phyloP scores from a whole-genome alignment of 192 early-diverging fungal species.

The Backusella australiensis region DNA sequence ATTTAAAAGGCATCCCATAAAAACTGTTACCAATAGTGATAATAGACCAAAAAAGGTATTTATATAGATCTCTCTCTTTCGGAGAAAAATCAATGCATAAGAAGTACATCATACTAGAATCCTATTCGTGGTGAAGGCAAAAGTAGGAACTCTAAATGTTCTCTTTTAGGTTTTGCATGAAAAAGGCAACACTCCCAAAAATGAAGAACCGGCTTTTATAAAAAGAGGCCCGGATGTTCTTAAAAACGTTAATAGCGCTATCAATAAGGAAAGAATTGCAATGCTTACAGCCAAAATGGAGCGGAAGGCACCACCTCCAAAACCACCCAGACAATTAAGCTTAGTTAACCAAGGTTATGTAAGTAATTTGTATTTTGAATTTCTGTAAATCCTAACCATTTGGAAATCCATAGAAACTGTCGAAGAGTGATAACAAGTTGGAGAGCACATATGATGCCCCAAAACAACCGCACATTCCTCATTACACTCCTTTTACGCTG shows the following conservation, averaged over 20 bases:
- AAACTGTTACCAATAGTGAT: not conserved
- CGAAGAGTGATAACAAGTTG: not conserved
- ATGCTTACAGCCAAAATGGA: not conserved
- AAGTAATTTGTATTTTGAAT: not conserved
- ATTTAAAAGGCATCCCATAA: not conserved
- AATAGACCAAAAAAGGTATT: not conserved
- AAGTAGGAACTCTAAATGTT: not conserved
- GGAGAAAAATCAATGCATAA: not conserved
- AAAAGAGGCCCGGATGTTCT: not conserved
- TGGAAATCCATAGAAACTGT: not conserved
- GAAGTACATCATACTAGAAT: too few species aligned
- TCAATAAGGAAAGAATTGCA: not conserved
- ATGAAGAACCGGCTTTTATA: not conserved
- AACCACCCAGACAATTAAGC: not conserved
- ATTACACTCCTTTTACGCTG: not conserved
- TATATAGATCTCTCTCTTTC: not conserved
- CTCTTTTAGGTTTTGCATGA: not conserved
- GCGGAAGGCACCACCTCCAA: not conserved
- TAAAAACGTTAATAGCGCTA: not conserved
- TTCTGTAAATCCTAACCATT: not conserved
- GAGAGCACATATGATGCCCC: not conserved
- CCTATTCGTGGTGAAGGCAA: not conserved
- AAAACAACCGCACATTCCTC: not conserved
- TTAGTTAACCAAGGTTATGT: not conserved
- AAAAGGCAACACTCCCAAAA: not conserved